A percentile compares a stretch with the other conserved stretches of the same genome.
Conservation (phyloP, 1,284 basidiomycete species). For the Trametes pubescens region DNA sequence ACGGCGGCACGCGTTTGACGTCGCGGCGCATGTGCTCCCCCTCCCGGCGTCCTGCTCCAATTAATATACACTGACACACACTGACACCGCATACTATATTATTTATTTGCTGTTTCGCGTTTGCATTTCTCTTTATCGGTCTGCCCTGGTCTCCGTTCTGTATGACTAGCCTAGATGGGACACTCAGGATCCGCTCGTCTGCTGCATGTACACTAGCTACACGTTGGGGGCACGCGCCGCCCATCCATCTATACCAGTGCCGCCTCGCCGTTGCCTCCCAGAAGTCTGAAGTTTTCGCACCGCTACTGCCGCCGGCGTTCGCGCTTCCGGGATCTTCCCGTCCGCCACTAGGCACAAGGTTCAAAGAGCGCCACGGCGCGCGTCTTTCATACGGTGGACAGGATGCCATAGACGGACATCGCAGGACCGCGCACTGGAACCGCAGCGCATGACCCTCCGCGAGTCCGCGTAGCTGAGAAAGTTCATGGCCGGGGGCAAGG, state of each 20-base stretch:
- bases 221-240: not conserved
- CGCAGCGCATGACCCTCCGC: not conserved
- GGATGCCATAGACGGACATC: not conserved
- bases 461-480: not conserved
- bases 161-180: constrained; percentile 8
- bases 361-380: not conserved
- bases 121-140: not conserved
- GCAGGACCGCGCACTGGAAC: no score
- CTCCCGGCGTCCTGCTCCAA: not conserved
- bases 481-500: not conserved
- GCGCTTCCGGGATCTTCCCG: not conserved
- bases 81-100: not conserved
- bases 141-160: not conserved
- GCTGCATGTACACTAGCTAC: constrained; percentile 17
- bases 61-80: not conserved
- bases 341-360: not conserved
- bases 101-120: constrained; percentile 1
- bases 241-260: constrained; percentile 1
- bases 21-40: constrained; percentile 8
- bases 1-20: not conserved
- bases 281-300: not conserved
- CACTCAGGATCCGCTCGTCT: not conserved
- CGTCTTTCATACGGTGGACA: not conserved
- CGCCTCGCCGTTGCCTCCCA: not conserved
- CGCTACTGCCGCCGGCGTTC: not conserved